These are phyloP conservation scores for barrel medic (Medicago truncatula) DNA, from an alignment of 306 rosid species.

Conservation along the genomic window DNA sequence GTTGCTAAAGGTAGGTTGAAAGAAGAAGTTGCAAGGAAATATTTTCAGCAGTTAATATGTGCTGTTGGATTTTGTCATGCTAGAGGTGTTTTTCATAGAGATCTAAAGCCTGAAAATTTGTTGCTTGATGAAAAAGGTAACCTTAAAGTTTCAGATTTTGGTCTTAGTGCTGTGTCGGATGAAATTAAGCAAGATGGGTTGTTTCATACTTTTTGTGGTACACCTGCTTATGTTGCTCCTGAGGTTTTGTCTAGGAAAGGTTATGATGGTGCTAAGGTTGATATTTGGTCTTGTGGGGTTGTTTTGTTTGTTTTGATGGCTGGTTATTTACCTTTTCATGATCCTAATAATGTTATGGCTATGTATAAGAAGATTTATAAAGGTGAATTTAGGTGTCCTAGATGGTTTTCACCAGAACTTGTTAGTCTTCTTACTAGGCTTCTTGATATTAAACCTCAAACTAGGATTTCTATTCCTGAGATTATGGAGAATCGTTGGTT, in stretches of 20 bases:
- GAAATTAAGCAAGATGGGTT: slow-evolving; percentile 62
- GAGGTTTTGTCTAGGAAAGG: slow-evolving; percentile 62
- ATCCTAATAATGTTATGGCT: slow-evolving; percentile 47
- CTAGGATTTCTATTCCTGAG: slow-evolving; percentile 55
- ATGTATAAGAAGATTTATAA: slow-evolving; percentile 65
- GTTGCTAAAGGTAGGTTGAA: slow-evolving; percentile 58
- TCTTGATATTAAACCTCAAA: slow-evolving; percentile 56
- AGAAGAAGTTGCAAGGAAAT: slow-evolving; percentile 56
- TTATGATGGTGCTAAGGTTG: slow-evolving; percentile 59
- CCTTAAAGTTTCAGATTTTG: slow-evolving; percentile 73
- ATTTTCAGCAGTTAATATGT: slow-evolving; percentile 65
- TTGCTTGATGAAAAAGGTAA: slow-evolving; percentile 57
- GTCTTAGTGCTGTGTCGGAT: slow-evolving; percentile 64
- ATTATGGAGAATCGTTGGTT: slow-evolving; percentile 61
- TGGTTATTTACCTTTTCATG: slow-evolving; percentile 61
- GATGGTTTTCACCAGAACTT: slow-evolving; percentile 59
- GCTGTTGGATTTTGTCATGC: slow-evolving; percentile 65
- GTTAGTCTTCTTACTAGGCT: slow-evolving; percentile 41
- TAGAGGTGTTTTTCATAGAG: slow-evolving; percentile 65
- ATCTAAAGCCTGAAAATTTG: slow-evolving; percentile 66
- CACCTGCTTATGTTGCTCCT: slow-evolving; percentile 72
- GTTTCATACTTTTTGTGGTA: slow-evolving; percentile 72
- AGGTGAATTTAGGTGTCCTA: slow-evolving; percentile 58
- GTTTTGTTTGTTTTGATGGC: slow-evolving; percentile 59
- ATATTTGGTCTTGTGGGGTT: slow-evolving; percentile 71